phyloP scores from a whole-genome alignment of 352 stramenopile genomes.

The Phytophthora crassamura region DNA sequence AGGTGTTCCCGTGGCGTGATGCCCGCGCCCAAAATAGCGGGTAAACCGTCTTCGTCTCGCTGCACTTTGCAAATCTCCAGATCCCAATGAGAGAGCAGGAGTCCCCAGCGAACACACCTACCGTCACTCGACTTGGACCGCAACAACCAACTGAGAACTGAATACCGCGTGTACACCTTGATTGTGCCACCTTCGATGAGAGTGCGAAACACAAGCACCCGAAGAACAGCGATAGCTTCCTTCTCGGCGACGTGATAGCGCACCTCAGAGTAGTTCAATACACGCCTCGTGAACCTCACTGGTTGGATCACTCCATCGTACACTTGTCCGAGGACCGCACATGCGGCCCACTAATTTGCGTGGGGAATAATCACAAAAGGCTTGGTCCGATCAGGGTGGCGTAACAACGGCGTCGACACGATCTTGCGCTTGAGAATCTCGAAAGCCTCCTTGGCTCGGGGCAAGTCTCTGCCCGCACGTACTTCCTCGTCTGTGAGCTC shows the following conservation, averaged over 20 bases:
- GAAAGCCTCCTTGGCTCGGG: constrained; percentile 1
- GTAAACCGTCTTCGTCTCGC: constrained; percentile 2
- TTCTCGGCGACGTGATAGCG: constrained; percentile 2
- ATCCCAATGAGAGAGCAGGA: no score
- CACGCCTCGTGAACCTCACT: not conserved
- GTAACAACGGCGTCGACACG: not conserved
- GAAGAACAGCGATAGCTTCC: not conserved
- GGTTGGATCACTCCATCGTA: not conserved
- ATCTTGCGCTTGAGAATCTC: not conserved
- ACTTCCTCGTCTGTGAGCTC: not conserved
- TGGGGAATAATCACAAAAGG: constrained; percentile 5
- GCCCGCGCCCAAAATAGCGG: not conserved
- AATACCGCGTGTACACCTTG: constrained; percentile 1
- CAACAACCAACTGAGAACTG: constrained; percentile 5
- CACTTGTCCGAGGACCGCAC: not conserved
- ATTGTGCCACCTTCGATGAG: not conserved
- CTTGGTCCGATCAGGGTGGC: not conserved
- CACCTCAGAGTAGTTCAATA: not conserved
- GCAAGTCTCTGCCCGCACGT: not conserved
- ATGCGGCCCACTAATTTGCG: not conserved
- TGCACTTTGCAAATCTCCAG: no score
- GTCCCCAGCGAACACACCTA: not conserved
- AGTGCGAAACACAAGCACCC: not conserved
- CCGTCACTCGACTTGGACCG: constrained; percentile 3
- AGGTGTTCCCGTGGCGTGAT: not conserved